Base-by-base conservation (phyloP, 2,329 filamentous ascomycete genomes). In the Claviceps humidiphila region DNA sequence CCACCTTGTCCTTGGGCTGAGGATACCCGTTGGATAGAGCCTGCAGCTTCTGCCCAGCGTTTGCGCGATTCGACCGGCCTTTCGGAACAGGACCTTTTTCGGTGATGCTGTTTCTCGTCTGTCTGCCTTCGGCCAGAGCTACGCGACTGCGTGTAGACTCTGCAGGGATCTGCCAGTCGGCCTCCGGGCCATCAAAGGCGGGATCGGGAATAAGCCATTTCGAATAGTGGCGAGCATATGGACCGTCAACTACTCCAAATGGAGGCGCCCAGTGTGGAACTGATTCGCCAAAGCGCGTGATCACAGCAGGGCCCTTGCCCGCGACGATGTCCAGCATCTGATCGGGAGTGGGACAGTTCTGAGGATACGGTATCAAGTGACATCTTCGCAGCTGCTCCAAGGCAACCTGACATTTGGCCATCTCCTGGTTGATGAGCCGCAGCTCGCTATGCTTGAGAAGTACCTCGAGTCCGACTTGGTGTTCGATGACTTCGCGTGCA, bases 401-500 rank as follows among this genome's bases (percentile, higher is more conserved):
- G 11, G 90, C 89, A 57, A 90, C 74, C 71, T 97, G 90, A 64
- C 90, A 96, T 72, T 96, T 97, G 58, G 89, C 91, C 58, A 97
- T 78, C 71, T 97, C 93, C 69, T 95, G 89, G 64, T 97, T 89
- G 67, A 97, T 95, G 59, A 95, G 76, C 53, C 90, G 87, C 54
- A 97, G 72, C 72, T 98, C 93, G 62, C 93, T 83, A 69, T 98
- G 93, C 74, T 96, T 97, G 65, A 94, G 73, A 57, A 97, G 72
- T 51, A 97, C 90, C 71, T 96, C 90, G 58, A 93, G 80, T 62
- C 89, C 87, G 67, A 97, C 85, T 68, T 96, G 87, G 56, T 89
- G 82, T 64, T 89, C 84, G 64, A 97, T 85, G 39, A 78, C 77
- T 60, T 90, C 83, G 63, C 81, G 81, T 57, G 85, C 77, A 53